Conservation (phyloP, 2,329 filamentous ascomycete genomes). For the Pseudopyricularia javanii region DNA sequence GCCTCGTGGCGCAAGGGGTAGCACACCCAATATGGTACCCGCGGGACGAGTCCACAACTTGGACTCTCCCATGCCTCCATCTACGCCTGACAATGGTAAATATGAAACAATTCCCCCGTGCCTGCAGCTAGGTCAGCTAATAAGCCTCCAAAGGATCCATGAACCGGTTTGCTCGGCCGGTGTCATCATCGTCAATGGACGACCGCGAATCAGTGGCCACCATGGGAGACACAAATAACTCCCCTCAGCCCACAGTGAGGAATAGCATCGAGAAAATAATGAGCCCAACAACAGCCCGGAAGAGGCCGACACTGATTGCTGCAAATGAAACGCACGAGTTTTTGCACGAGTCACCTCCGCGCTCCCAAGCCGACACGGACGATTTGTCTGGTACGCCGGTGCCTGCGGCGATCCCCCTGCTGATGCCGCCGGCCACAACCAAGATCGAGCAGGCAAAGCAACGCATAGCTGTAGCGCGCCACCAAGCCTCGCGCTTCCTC, state of each 20-base stretch:
- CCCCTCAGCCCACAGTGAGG: slow-evolving; percentile 14
- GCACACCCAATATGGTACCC: slow-evolving; percentile 24
- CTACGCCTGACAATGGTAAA: slow-evolving; percentile 26
- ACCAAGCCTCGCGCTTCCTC: slow-evolving; percentile 19
- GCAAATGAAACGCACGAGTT: background rate
- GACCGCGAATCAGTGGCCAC: background rate
- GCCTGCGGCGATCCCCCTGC: slow-evolving; percentile 24
- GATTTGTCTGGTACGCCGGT: slow-evolving; percentile 1
- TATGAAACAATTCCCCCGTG: background rate
- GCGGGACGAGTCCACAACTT: slow-evolving; percentile 39
- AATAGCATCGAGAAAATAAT: slow-evolving; percentile 19
- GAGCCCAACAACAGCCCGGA: slow-evolving; percentile 14
- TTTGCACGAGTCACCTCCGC: background rate
- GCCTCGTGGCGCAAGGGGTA: slow-evolving; percentile 17
- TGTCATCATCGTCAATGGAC: background rate
- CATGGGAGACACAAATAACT: slow-evolving; percentile 2
- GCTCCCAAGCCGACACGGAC: background rate
- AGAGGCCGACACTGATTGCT: slow-evolving; percentile 8
- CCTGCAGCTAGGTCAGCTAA: background rate
- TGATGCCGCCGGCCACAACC: slow-evolving; percentile 36
- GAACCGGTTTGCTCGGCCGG: background rate
- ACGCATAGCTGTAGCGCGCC: slow-evolving; percentile 19
- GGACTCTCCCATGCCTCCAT: slow-evolving; percentile 37
- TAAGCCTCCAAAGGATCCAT: background rate
- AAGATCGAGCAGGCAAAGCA: slow-evolving; percentile 19